phyloP scores from a whole-genome alignment of 805 yeast genomes.

The Saccharomyces mikatae region DNA sequence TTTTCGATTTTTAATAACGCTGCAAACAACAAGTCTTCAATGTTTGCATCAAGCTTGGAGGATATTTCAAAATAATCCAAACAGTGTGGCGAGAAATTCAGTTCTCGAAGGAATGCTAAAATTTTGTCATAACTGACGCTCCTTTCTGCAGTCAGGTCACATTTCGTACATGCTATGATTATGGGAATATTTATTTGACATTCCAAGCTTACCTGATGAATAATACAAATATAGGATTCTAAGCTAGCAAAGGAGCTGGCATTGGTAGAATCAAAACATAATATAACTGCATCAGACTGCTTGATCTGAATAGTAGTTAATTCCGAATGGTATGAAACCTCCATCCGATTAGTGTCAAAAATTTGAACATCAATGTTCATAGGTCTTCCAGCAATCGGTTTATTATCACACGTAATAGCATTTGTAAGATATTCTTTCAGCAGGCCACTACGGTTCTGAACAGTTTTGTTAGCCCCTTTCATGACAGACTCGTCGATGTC shows the following conservation, averaged over 20 bases:
- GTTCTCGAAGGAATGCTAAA: conserved; percentile 9
- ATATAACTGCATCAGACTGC: conserved; percentile 26
- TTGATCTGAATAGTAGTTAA: conserved; percentile 17
- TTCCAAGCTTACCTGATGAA: conserved; percentile 14
- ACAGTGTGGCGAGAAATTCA: conserved; percentile 9
- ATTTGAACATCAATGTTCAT: conserved; percentile 14
- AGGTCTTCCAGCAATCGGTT: background rate
- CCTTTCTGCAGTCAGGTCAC: conserved; percentile 11
- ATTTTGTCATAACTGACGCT: conserved; percentile 10
- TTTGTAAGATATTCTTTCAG: background rate
- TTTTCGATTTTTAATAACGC: conserved; percentile 9
- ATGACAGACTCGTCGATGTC: no score
- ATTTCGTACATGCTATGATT: conserved; percentile 16
- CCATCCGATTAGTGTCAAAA: conserved; percentile 17
- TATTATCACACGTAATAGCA: background rate
- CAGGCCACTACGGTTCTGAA: background rate
- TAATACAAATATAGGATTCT: conserved; percentile 12
- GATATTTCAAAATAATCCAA: conserved; percentile 17
- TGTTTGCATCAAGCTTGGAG: conserved; percentile 16
- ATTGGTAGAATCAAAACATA: conserved; percentile 22
- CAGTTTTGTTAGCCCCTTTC: background rate
- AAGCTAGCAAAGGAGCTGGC: conserved; percentile 16
- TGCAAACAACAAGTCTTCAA: conserved; percentile 10
- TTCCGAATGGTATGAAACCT: conserved; percentile 19
- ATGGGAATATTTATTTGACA: conserved; percentile 15